Percentiles rank a stretch among this genome's conserved stretches.
Conservation (phyloP, 768 basidiomycete genomes). For the Crepidotus variabilis region DNA sequence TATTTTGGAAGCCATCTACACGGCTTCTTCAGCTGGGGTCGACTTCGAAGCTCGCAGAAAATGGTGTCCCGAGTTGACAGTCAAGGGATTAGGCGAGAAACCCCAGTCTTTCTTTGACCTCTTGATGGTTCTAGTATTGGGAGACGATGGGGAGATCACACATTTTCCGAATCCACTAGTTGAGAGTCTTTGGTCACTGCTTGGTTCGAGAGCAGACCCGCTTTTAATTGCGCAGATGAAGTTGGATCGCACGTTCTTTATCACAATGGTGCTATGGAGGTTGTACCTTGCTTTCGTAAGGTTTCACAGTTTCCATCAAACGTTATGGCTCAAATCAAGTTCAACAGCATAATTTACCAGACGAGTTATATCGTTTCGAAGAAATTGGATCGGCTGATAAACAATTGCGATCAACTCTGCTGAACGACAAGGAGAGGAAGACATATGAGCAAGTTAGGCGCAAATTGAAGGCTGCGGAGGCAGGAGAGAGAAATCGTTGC, state of each 20-base stretch:
- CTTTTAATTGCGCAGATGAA: background rate
- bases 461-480: background rate
- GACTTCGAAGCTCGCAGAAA: conserved; percentile 14
- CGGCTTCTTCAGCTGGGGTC: conserved; percentile 6
- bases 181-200: background rate
- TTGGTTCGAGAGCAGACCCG: background rate
- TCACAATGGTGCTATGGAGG: conserved; percentile 6
- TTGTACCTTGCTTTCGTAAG: conserved; percentile 4
- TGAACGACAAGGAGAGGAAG: background rate
- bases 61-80: conserved; percentile 19
- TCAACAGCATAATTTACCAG: background rate
- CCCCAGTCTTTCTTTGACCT: conserved; percentile 4
- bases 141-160: background rate
- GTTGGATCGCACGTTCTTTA: conserved; percentile 6
- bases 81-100: conserved; percentile 4
- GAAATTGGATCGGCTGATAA: background rate
- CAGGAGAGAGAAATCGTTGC: background rate
- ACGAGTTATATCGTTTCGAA: background rate
- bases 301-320: background rate
- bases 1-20: conserved; percentile 15
- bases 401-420: background rate
- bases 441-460: background rate
- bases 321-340: too few species aligned
- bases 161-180: conserved; percentile 4
- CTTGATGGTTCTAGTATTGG: background rate